Base-by-base conservation (phyloP, 768 basidiomycete genomes). In the Leccinum olivaceopallidum region DNA sequence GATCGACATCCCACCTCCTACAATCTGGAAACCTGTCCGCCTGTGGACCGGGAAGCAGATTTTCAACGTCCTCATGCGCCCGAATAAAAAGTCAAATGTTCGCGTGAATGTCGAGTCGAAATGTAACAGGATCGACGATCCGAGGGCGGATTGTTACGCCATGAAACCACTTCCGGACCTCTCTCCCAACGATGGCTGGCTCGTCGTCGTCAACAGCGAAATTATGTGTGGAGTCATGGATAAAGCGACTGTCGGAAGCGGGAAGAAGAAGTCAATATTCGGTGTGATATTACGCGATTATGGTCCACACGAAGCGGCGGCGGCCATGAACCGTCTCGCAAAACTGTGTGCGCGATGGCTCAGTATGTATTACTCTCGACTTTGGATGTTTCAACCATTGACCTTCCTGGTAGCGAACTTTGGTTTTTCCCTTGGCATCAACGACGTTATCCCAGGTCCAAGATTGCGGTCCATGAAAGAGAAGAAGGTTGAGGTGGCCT, bases 221-320 rank as follows among this genome's bases (percentile, higher is more conserved):
- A 94, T 99, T 67, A 99, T 98, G 94, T 98, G 95, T 68, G 97
- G 97, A 49, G 92, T 94, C 16, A 96, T 98, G 88, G 97, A 99
- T 78, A 99, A 99, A 77, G 92, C 92, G 16, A 98, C 94, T 0
- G 89, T 98, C 4, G 97, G 97, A 57, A 91, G 93, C 67, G 97
- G 97, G 56, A 99, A 99, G 84, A 98, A 99, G 81, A 98, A 98
- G 71, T 97, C 95, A 2, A 94, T 99, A 48, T 99, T 98, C 70
- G 96, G 96, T 63, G 93, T 98, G 49, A 98, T 99, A 66, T 84
- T 98, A 78, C 82, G 96, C 59, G 97, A 99, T 75, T 98, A 97
- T 73, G 97, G 97, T 5, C 85, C 94, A 7, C 88, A 96, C 65
- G 95, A 94, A 73, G 97, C 97, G 0, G 94, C 95, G 0, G 81